Conservation (phyloP, 2,329 filamentous ascomycete genomes). For the Epichloe elymi region DNA sequence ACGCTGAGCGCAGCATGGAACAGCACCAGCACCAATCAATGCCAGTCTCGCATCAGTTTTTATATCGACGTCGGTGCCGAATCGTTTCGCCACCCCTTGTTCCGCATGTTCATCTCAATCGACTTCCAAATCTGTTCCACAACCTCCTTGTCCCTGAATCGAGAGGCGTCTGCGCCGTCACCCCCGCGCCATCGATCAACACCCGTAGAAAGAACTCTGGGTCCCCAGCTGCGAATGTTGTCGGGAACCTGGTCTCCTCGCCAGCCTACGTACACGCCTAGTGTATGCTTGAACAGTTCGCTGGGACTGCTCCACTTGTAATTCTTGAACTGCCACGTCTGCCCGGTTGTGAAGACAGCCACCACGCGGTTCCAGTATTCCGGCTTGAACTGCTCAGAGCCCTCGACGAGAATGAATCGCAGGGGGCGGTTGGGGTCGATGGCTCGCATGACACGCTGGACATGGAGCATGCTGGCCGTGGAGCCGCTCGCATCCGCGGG, state of each 20-base stretch:
- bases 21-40: no score
- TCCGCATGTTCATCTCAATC: slow-evolving; percentile 78
- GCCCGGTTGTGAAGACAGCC: slow-evolving; percentile 92
- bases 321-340: slow-evolving; percentile 96
- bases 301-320: slow-evolving; percentile 90
- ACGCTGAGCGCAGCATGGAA: no score
- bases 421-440: slow-evolving; percentile 60
- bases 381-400: slow-evolving; percentile 87
- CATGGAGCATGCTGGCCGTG: slow-evolving; percentile 69
- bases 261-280: slow-evolving; percentile 87
- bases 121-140: slow-evolving; percentile 86
- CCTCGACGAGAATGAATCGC: slow-evolving; percentile 92
- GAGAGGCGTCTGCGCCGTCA: slow-evolving; percentile 38
- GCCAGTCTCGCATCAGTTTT: not conserved
- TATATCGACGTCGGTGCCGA: slow-evolving; percentile 45
- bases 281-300: slow-evolving; percentile 79
- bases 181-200: slow-evolving; percentile 70
- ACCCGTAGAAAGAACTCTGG: slow-evolving; percentile 63
- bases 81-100: slow-evolving; percentile 69
- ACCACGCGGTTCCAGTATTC: slow-evolving; percentile 96
- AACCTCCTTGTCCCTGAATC: slow-evolving; percentile 82
- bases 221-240: slow-evolving; percentile 71
- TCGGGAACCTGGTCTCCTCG: slow-evolving; percentile 68
- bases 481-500: slow-evolving; percentile 59
- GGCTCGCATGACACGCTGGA: slow-evolving; percentile 61